Evolutionary conservation across 306 rosid species (phyloP).

Genomic region (Corylus heterophylla): DNA sequence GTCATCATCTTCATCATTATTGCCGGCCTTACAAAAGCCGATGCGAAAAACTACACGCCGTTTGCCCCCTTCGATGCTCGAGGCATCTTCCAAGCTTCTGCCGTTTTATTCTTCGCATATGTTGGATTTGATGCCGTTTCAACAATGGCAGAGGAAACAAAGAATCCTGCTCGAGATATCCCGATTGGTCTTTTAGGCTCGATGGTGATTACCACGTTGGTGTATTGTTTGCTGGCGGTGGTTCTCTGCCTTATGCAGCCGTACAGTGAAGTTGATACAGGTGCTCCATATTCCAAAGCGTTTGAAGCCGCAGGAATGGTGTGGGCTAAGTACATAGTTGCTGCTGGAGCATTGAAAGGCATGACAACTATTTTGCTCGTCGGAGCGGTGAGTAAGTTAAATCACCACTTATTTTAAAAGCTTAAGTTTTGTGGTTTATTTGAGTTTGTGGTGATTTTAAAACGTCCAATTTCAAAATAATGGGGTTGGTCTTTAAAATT

Average conservation of each 20-base stretch:
- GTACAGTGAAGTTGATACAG: conserved; percentile 25
- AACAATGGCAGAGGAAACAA: conserved; percentile 78
- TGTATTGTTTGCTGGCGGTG: conserved; percentile 48
- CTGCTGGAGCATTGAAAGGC: conserved; percentile 69
- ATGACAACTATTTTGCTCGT: conserved; percentile 72
- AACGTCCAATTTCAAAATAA: no score
- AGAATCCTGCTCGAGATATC: conserved; percentile 64
- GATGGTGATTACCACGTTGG: conserved; percentile 42
- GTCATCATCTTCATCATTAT: conserved; percentile 63
- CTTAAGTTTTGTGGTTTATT: no score
- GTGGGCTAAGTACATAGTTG: conserved; percentile 78
- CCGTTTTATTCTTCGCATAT: conserved; percentile 69
- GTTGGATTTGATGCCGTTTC: conserved; percentile 71
- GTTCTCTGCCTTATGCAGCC: conserved; percentile 67
- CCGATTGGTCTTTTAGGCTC: conserved; percentile 73
- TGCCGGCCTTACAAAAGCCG: conserved; percentile 62
- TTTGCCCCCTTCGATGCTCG: conserved; percentile 40
- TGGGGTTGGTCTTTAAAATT: no score
- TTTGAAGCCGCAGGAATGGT: conserved; percentile 58
- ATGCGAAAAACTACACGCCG: conserved; percentile 34
- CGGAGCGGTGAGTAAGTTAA: conserved; percentile 49
- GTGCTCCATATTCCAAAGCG: conserved; percentile 59
- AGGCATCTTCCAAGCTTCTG: conserved; percentile 59
- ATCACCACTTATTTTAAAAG: no score
- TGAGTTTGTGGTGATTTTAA: no score